phyloP scores from a whole-genome alignment of 352 stramenopile genomes.

The Lagenidium giganteum region DNA sequence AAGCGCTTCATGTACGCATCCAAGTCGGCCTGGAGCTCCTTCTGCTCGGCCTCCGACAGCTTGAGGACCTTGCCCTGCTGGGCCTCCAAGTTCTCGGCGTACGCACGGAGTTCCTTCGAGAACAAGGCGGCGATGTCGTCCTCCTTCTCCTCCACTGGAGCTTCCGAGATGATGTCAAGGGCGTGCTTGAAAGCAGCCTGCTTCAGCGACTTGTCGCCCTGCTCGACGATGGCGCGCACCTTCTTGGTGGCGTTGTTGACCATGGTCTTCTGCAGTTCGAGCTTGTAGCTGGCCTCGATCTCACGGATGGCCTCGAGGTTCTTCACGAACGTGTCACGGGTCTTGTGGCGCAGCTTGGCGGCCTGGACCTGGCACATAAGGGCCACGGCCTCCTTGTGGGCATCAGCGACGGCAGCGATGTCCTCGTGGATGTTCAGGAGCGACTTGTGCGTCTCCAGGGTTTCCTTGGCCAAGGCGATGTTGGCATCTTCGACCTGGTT shows the following conservation, averaged over 20 bases:
- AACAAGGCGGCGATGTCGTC: conserved; percentile 81
- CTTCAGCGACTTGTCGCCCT: conserved; percentile 85
- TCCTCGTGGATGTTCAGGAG: conserved; percentile 85
- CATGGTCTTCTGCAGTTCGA: conserved; percentile 83
- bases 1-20: conserved; percentile 87
- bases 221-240: conserved; percentile 63
- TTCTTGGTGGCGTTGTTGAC: conserved; percentile 65
- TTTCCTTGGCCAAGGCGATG: conserved; percentile 78
- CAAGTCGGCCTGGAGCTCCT: conserved; percentile 76
- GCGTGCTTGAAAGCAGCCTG: conserved; percentile 81
- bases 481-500: conserved; percentile 84
- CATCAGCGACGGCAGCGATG: conserved; percentile 66
- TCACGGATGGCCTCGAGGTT: conserved; percentile 85
- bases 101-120: conserved; percentile 77
- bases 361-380: conserved; percentile 84
- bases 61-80: conserved; percentile 77
- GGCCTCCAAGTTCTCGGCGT: conserved; percentile 62
- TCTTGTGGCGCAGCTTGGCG: conserved; percentile 86
- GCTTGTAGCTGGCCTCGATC: conserved; percentile 77
- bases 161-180: conserved; percentile 74
- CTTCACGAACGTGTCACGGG: conserved; percentile 80
- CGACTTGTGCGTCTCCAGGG: conserved; percentile 71
- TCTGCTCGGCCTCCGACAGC: conserved; percentile 72
- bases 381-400: conserved; percentile 76
- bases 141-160: conserved; percentile 74